Evolutionary conservation across 2,329 filamentous ascomycete species (phyloP).

Genomic region (Esteya vermicola): DNA sequence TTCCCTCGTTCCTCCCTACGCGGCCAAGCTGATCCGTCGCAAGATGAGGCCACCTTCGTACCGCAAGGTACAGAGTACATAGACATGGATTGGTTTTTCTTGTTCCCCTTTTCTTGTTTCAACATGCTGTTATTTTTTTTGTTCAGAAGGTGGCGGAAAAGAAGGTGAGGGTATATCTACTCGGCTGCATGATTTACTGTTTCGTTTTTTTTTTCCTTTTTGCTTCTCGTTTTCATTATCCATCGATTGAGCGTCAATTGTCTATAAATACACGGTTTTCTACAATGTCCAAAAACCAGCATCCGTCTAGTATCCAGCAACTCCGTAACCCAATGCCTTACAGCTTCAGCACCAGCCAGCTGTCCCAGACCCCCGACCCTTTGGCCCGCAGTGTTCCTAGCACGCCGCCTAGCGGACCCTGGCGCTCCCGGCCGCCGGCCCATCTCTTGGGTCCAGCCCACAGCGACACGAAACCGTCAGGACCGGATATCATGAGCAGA

Average conservation of each 20-base stretch:
- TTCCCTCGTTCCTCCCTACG: slow-evolving; percentile 74
- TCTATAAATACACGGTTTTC: too few relatives aligned
- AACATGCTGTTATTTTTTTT: not conserved
- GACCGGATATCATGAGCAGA: slow-evolving; percentile 74
- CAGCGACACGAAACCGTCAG: slow-evolving; percentile 73
- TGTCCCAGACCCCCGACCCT: slow-evolving; percentile 20
- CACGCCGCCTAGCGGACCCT: slow-evolving; percentile 60
- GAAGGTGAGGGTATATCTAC: too few relatives aligned
- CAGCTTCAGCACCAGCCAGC: slow-evolving; percentile 40
- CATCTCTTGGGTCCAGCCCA: slow-evolving; percentile 73
- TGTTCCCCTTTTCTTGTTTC: not conserved
- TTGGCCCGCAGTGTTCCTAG: slow-evolving; percentile 48
- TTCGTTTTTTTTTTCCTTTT: not conserved
- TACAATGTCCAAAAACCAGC: too few relatives aligned
- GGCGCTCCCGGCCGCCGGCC: slow-evolving; percentile 55
- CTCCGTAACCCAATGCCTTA: too few relatives aligned
- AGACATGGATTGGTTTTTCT: slow-evolving; percentile 9
- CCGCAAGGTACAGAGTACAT: slow-evolving; percentile 72
- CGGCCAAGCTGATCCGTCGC: slow-evolving; percentile 68
- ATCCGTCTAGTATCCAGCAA: not conserved
- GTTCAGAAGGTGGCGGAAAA: too few relatives aligned
- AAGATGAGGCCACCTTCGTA: slow-evolving; percentile 88
- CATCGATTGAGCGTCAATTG: too few relatives aligned
- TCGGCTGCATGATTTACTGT: not conserved
- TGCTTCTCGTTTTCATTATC: not conserved